Evolutionary conservation across 345 rosid species (phyloP).

Genomic region (Carallia brachiata): DNA sequence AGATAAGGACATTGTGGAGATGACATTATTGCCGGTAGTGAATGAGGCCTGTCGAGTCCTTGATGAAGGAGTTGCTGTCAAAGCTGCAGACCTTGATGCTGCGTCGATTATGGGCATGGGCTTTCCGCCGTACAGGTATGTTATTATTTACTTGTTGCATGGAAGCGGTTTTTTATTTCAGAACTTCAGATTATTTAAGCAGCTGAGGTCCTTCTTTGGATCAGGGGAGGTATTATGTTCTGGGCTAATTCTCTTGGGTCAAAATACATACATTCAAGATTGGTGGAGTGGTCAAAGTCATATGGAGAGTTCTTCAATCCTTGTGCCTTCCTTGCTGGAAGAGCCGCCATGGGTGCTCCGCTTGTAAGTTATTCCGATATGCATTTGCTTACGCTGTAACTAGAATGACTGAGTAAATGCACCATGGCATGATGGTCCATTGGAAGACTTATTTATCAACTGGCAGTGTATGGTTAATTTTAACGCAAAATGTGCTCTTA

Average conservation of each 20-base stretch:
- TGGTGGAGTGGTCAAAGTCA: conserved; percentile 73
- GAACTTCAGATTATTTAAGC: conserved; percentile 1
- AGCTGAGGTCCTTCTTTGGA: conserved; percentile 13
- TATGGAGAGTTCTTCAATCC: conserved; percentile 92
- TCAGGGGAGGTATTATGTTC: conserved; percentile 91
- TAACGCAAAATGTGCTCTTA: too few species aligned
- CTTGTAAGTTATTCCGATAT: conserved; percentile 25
- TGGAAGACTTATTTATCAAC: neutral
- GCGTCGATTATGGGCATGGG: conserved; percentile 94
- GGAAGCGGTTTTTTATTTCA: neutral
- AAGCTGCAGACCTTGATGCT: conserved; percentile 91
- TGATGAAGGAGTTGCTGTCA: conserved; percentile 88
- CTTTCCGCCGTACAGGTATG: conserved; percentile 85
- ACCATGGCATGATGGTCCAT: too few species aligned
- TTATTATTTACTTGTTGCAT: neutral
- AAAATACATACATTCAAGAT: conserved; percentile 41
- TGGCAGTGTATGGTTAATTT: too few species aligned
- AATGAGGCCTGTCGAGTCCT: conserved; percentile 93
- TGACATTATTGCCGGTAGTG: conserved; percentile 90
- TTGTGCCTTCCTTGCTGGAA: conserved; percentile 74
- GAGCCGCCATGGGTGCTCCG: conserved; percentile 59
- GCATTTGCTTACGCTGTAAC: neutral
- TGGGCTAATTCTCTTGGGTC: conserved; percentile 58
- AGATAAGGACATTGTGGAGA: conserved; percentile 85
- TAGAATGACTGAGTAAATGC: too few species aligned